A percentile compares a stretch with the other conserved stretches of the same genome.
These are phyloP conservation scores for Erodium moschatum DNA, from an alignment of 441 rosid genomes.

Conservation along the genomic window DNA sequence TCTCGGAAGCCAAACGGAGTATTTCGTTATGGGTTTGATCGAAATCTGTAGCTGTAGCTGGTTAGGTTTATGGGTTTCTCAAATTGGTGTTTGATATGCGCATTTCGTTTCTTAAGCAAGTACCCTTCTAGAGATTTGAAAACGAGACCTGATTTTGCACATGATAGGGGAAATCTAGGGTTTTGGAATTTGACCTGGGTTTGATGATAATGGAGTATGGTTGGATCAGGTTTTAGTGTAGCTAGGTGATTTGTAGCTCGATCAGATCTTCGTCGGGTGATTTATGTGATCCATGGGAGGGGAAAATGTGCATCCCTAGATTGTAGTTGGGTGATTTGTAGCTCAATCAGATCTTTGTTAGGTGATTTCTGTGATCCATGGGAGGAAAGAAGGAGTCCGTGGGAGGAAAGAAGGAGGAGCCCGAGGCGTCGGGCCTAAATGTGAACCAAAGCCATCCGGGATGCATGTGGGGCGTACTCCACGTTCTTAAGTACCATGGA, in stretches of 20 bases:
- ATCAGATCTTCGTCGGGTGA: neutral
- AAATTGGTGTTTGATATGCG: neutral
- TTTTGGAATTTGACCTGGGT: neutral
- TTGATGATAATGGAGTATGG: constrained; percentile 21
- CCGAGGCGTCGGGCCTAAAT: constrained; percentile 21
- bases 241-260: neutral
- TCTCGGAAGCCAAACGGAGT: neutral
- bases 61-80: neutral
- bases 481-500: constrained; percentile 50
- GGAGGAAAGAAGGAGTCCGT: too few species aligned
- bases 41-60: neutral
- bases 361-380: too few species aligned
- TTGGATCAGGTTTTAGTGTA: constrained; percentile 21
- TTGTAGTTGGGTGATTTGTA: too few species aligned
- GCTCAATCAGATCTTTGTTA: too few species aligned
- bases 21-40: neutral
- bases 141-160: neutral
- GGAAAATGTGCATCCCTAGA: constrained; percentile 24
- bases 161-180: neutral
- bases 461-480: constrained; percentile 65
- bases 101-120: neutral
- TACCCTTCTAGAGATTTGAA: neutral
- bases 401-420: too few species aligned
- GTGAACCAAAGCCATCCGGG: constrained; percentile 31
- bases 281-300: constrained; percentile 29